These are phyloP conservation scores for Cyamopsis tetragonoloba DNA, from an alignment of 306 rosid species.

Conservation along the genomic window DNA sequence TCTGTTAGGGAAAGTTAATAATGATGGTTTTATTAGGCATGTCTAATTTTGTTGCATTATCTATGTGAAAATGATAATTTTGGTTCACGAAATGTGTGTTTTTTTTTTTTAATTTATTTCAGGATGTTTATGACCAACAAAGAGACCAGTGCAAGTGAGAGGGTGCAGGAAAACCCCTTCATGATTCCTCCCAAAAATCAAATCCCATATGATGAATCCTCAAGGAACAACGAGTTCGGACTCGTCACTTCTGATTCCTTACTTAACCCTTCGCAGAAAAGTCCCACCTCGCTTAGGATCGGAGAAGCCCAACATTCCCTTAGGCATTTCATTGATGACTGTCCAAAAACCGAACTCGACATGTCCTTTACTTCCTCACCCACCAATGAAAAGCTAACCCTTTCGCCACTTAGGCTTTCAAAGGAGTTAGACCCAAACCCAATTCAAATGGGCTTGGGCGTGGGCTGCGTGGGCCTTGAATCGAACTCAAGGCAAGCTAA, in stretches of 20 bases:
- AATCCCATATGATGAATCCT: constrained; percentile 45
- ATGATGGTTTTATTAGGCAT: too few relatives aligned
- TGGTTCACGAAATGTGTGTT: background rate
- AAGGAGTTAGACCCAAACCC: constrained; percentile 58
- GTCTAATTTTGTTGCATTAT: background rate
- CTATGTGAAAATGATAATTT: background rate
- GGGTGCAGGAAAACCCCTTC: constrained; percentile 43
- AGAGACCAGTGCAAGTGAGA: constrained; percentile 41
- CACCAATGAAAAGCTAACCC: constrained; percentile 46
- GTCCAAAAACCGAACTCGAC: constrained; percentile 50
- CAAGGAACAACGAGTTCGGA: constrained; percentile 59
- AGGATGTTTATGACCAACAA: constrained; percentile 63
- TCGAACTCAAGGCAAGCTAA: constrained; percentile 40
- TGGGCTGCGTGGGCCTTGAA: constrained; percentile 25
- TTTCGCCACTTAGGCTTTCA: constrained; percentile 65
- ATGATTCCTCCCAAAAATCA: constrained; percentile 47
- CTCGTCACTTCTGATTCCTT: constrained; percentile 60
- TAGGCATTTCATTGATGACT: constrained; percentile 69
- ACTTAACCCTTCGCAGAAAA: constrained; percentile 63
- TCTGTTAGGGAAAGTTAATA: background rate
- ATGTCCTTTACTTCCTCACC: constrained; percentile 53
- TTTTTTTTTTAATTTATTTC: background rate
- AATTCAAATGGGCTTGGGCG: constrained; percentile 59
- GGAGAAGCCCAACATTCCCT: constrained; percentile 54
- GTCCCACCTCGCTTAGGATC: constrained; percentile 26